These are phyloP conservation scores for Tubosaeta sp. DNA, from an alignment of 768 basidiomycete species.

Conservation along the genomic window DNA sequence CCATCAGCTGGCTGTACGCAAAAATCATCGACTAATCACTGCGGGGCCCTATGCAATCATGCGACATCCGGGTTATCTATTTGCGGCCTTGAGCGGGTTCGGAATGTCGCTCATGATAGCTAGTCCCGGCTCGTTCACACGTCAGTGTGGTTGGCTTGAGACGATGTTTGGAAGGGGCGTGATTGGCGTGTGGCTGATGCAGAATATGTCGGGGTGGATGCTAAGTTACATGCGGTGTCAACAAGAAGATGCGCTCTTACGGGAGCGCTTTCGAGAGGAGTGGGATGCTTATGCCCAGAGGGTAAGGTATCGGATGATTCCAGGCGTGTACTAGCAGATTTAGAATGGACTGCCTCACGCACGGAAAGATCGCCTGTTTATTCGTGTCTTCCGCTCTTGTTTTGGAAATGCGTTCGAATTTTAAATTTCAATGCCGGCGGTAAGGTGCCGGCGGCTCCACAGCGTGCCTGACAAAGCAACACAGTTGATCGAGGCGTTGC, in stretches of 20 bases:
- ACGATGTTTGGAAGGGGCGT: conserved; percentile 15
- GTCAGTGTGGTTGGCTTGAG: conserved; percentile 25
- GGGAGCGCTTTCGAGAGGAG: conserved; percentile 16
- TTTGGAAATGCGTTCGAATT: background rate
- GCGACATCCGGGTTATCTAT: conserved; percentile 35
- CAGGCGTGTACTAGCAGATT: conserved; percentile 20
- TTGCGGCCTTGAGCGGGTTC: conserved; percentile 17
- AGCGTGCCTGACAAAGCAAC: too few relatives aligned
- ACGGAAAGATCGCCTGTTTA: background rate
- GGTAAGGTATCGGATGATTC: conserved; percentile 27
- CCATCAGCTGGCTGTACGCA: conserved; percentile 30
- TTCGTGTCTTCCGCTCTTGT: too few relatives aligned
- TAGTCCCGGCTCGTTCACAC: conserved; percentile 28
- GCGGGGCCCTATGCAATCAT: conserved; percentile 34
- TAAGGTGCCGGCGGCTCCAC: too few relatives aligned
- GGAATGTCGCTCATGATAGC: conserved; percentile 32
- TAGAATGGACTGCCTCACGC: background rate
- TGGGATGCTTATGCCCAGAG: conserved; percentile 22
- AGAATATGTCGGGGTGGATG: conserved; percentile 23
- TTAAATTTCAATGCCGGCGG: background rate
- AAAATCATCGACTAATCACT: conserved; percentile 29
- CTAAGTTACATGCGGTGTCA: conserved; percentile 26
- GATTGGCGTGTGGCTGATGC: conserved; percentile 27
- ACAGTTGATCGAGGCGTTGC: too few relatives aligned
- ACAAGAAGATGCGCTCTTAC: conserved; percentile 25